Evolutionary conservation across 345 rosid genomes (phyloP).

Genomic region (Anacardium occidentale): DNA sequence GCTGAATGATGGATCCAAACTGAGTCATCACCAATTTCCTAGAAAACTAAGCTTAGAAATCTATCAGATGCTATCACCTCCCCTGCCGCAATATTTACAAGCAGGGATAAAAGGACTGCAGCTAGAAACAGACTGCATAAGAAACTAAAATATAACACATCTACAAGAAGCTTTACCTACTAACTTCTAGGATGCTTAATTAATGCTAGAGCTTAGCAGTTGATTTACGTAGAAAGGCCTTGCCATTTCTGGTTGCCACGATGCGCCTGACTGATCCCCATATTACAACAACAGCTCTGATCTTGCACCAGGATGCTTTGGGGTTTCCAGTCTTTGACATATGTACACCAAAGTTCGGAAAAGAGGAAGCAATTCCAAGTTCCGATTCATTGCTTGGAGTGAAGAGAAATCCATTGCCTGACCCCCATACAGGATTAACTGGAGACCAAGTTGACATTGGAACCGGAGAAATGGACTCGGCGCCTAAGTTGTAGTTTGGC

Average conservation of each 20-base stretch:
- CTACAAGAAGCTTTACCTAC: conserved; percentile 16
- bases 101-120: not conserved
- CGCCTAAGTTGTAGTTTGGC: not conserved
- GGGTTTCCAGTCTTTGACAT: conserved; percentile 31
- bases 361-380: conserved; percentile 21
- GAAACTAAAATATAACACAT: not conserved
- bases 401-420: conserved; percentile 23
- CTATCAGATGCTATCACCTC: conserved; percentile 10
- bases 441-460: conserved; percentile 43
- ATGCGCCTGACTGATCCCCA: conserved; percentile 31
- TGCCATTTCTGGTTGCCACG: conserved; percentile 29
- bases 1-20: too few relatives aligned
- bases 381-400: conserved; percentile 30
- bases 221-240: conserved; percentile 23
- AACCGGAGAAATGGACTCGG: conserved; percentile 14
- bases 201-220: conserved; percentile 11
- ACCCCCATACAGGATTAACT: conserved; percentile 27
- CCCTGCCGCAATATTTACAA: not conserved
- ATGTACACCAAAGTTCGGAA: conserved; percentile 25
- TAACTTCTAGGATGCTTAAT: conserved; percentile 21
- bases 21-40: too few relatives aligned
- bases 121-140: not conserved
- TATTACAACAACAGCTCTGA: conserved; percentile 57
- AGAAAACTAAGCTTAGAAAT: not conserved
- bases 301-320: conserved; percentile 67